A percentile compares a stretch with the other conserved stretches of the same genome.
Conservation (phyloP, 2,329 filamentous ascomycete genomes). For the Chaetomium strumarium region DNA sequence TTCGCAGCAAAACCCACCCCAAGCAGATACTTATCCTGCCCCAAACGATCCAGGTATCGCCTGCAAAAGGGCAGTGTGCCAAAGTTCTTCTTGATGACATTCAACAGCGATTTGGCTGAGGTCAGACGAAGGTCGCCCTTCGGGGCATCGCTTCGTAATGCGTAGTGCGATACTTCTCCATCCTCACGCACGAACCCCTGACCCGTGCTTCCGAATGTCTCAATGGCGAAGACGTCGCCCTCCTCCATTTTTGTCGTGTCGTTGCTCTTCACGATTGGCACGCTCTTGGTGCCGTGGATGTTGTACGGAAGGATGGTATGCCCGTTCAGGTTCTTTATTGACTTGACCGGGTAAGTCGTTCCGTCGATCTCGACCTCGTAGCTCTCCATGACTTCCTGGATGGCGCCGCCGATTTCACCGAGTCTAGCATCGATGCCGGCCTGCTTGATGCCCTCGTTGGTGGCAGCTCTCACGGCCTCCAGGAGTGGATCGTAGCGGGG, state of each 20-base stretch:
- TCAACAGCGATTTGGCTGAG: constrained; percentile 80
- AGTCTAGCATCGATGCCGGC: constrained; percentile 89
- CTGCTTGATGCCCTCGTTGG: constrained; percentile 81
- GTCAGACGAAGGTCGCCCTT: constrained; percentile 71
- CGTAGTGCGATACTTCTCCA: constrained; percentile 87
- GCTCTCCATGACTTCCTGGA: constrained; percentile 90
- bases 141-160: constrained; percentile 63
- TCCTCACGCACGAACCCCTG: constrained; percentile 84
- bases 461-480: constrained; percentile 66
- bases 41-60: constrained; percentile 85
- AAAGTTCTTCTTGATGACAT: constrained; percentile 93
- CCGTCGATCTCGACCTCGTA: constrained; percentile 83
- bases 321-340: constrained; percentile 80
- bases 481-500: constrained; percentile 69
- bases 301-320: constrained; percentile 85
- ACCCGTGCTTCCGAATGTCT: constrained; percentile 92
- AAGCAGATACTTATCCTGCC: constrained; percentile 88
- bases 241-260: constrained; percentile 97
- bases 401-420: constrained; percentile 73
- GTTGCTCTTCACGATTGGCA: constrained; percentile 84
- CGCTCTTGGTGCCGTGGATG: constrained; percentile 89
- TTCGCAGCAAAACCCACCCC: constrained; percentile 52
- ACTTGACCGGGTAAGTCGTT: constrained; percentile 71
- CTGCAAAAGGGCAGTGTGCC: constrained; percentile 87
- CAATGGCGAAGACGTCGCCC: constrained; percentile 89